These are phyloP conservation scores for Dioscorea cayenensis DNA, from an alignment of 116 monocot genomes.

Conservation along the genomic window DNA sequence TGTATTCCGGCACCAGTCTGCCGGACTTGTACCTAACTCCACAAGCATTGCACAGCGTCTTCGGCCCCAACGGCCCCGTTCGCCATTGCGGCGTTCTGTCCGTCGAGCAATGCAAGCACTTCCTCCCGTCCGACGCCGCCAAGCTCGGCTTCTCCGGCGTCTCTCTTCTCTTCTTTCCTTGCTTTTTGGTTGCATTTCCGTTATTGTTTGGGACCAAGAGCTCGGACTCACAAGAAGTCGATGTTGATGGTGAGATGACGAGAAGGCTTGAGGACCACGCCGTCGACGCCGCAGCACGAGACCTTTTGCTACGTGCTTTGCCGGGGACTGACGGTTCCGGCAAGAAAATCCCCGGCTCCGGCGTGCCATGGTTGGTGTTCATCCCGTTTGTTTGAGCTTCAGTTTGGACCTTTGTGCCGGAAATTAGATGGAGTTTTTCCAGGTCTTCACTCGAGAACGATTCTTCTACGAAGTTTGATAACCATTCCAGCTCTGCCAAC, in stretches of 20 bases:
- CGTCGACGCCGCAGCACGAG: constrained; percentile 39
- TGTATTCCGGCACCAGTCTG: constrained; percentile 74
- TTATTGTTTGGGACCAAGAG: constrained; percentile 1
- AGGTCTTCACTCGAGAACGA: constrained; percentile 52
- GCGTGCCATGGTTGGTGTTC: not conserved
- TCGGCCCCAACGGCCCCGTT: constrained; percentile 74
- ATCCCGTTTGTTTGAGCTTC: too few relatives aligned
- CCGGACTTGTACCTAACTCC: constrained; percentile 86
- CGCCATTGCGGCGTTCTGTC: constrained; percentile 87
- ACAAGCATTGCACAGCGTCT: constrained; percentile 86
- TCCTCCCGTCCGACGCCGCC: constrained; percentile 28
- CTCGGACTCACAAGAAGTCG: constrained; percentile 21
- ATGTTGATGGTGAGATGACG: constrained; percentile 7
- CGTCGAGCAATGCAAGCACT: constrained; percentile 63
- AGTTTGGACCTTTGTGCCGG: constrained; percentile 13
- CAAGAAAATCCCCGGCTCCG: constrained; percentile 8
- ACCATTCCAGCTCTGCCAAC: constrained; percentile 67
- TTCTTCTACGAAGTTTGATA: constrained; percentile 61
- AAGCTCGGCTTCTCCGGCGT: constrained; percentile 1
- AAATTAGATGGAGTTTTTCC: constrained; percentile 44
- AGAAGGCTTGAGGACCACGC: constrained; percentile 46
- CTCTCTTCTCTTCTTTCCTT: constrained; percentile 33
- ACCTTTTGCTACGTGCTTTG: constrained; percentile 66
- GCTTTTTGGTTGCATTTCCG: constrained; percentile 3
- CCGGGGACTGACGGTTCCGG: constrained; percentile 32